Percentiles rank a stretch among this genome's conserved stretches.
These are phyloP conservation scores for Yarrowia hollandica DNA, from an alignment of 805 yeast genomes.

Conservation along the genomic window DNA sequence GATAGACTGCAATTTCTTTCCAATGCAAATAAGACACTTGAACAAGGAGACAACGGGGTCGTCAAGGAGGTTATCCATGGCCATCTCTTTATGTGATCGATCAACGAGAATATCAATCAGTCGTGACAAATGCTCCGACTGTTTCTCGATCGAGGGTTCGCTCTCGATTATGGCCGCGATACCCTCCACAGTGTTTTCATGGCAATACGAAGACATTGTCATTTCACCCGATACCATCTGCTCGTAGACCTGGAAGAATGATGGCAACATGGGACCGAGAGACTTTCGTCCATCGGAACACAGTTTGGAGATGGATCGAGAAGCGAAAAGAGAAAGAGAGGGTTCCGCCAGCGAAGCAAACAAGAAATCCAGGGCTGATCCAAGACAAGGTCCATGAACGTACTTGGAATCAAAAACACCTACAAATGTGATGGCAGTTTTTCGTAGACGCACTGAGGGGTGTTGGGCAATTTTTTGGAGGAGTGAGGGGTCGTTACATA, in stretches of 20 bases:
- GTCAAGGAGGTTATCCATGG: slow-evolving; percentile 8
- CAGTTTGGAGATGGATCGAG: slow-evolving; percentile 57
- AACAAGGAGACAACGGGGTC: slow-evolving; percentile 53
- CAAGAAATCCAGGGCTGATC: slow-evolving; percentile 56
- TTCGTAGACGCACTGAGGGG: slow-evolving; percentile 40
- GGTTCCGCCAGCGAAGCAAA: slow-evolving; percentile 46
- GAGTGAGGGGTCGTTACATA: background rate
- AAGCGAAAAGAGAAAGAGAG: slow-evolving; percentile 45
- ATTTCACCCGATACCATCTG: slow-evolving; percentile 28
- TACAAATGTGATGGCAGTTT: slow-evolving; percentile 57
- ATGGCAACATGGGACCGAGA: slow-evolving; percentile 35
- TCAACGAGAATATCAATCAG: slow-evolving; percentile 37
- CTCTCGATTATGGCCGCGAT: slow-evolving; percentile 41
- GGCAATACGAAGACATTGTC: slow-evolving; percentile 30
- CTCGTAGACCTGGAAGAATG: slow-evolving; percentile 39
- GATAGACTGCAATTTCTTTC: slow-evolving; percentile 64
- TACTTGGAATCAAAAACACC: slow-evolving; percentile 61
- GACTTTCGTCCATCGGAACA: slow-evolving; percentile 40
- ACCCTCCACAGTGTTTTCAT: slow-evolving; percentile 41
- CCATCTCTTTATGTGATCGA: slow-evolving; percentile 29
- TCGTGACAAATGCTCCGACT: slow-evolving; percentile 42
- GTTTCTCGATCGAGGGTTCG: slow-evolving; percentile 32
- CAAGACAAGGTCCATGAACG: slow-evolving; percentile 50
- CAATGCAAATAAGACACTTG: slow-evolving; percentile 66
- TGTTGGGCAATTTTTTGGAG: slow-evolving; percentile 1